phyloP scores from a whole-genome alignment of 371 early-diverging fungal genomes.

The Choanephora cucurbitarum region DNA sequence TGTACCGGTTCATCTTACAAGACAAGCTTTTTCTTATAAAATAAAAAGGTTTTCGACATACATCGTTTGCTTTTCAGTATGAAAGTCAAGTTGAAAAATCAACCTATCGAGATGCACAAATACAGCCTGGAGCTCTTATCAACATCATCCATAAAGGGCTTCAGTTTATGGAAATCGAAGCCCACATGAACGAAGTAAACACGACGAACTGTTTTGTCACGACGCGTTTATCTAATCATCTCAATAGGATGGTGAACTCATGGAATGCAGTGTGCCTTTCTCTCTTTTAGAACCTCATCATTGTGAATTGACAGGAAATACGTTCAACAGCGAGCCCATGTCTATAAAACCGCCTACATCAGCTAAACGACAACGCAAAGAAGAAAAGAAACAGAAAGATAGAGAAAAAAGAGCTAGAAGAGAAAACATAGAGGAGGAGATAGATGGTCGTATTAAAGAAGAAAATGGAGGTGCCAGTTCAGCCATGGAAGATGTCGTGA shows the following conservation, averaged over 20 bases:
- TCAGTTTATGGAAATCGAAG: slow-evolving; percentile 88
- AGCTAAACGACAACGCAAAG: slow-evolving; percentile 53
- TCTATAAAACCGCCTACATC: slow-evolving; percentile 19
- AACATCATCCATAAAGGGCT: slow-evolving; percentile 91
- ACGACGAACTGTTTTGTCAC: too few species aligned
- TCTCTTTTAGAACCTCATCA: slow-evolving; percentile 73
- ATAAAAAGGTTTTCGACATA: slow-evolving; percentile 83
- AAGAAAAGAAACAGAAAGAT: slow-evolving; percentile 47
- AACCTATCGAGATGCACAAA: slow-evolving; percentile 63
- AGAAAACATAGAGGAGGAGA: slow-evolving; percentile 12
- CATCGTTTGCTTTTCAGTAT: slow-evolving; percentile 87
- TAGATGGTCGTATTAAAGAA: slow-evolving; percentile 18
- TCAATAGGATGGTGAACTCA: slow-evolving; percentile 77
- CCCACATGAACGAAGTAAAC: slow-evolving; percentile 77
- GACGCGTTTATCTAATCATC: slow-evolving; percentile 1
- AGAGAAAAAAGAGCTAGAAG: slow-evolving; percentile 47
- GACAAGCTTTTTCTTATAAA: not conserved
- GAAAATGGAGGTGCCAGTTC: not conserved
- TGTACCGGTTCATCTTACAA: not conserved
- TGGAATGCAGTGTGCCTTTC: slow-evolving; percentile 76
- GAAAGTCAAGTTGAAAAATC: slow-evolving; percentile 82
- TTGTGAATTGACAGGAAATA: slow-evolving; percentile 52
- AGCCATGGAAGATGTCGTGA: too few species aligned
- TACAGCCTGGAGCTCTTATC: slow-evolving; percentile 87
- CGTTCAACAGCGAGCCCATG: slow-evolving; percentile 22